Evolutionary conservation across 441 rosid genomes (phyloP).

Genomic region (Populus hybrid): DNA sequence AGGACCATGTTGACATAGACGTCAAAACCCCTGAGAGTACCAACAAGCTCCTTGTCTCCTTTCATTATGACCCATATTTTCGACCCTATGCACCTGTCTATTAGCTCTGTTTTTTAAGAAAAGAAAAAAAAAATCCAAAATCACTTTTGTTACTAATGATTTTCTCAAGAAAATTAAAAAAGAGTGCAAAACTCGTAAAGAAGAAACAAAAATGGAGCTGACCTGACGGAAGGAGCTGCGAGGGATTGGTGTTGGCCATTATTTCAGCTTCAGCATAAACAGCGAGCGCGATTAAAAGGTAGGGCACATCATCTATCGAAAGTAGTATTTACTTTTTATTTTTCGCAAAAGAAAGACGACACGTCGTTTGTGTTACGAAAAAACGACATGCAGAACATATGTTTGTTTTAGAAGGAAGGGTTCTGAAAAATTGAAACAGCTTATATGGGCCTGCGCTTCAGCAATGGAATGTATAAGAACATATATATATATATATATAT

Average conservation of each 20-base stretch:
- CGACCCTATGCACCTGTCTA: conserved; percentile 91
- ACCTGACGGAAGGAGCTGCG: conserved; percentile 93
- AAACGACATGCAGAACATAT: no score
- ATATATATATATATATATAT: no score
- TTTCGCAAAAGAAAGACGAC: not conserved
- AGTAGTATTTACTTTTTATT: not conserved
- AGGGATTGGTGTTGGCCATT: conserved; percentile 81
- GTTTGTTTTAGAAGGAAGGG: not conserved
- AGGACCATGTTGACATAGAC: conserved; percentile 97
- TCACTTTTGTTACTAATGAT: not conserved
- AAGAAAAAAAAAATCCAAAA: not conserved
- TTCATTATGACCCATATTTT: conserved; percentile 97
- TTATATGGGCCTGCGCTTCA: not conserved
- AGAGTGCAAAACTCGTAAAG: not conserved
- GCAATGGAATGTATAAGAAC: not conserved
- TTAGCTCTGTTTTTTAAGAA: conserved; percentile 60
- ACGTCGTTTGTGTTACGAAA: not conserved
- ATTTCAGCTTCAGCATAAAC: not conserved
- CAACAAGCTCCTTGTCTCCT: conserved; percentile 98
- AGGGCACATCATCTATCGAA: no score
- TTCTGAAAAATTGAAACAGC: not conserved
- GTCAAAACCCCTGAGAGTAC: conserved; percentile 82
- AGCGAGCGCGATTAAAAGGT: not conserved
- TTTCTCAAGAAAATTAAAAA: conserved; percentile 12
- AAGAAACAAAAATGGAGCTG: not conserved